A percentile compares a stretch with the other conserved stretches of the same genome.
Evolutionary conservation across 2,329 filamentous ascomycete genomes (phyloP).

Genomic region (Tolypocladium endophyticum): DNA sequence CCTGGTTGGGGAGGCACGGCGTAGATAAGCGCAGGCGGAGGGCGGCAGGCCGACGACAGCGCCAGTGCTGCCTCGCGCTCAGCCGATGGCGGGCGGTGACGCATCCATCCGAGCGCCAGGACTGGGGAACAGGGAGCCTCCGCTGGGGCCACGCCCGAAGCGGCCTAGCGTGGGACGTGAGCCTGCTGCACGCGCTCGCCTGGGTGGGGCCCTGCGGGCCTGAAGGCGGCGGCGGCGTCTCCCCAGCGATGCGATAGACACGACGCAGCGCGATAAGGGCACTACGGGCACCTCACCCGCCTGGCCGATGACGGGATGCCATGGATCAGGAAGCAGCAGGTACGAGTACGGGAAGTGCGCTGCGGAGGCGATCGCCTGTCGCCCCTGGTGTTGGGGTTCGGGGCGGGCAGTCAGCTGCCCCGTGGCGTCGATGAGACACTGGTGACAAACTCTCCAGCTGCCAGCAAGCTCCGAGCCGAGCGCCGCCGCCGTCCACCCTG

Average conservation of each 20-base stretch:
- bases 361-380: not conserved
- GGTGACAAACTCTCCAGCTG: no score
- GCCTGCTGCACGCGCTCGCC: slow-evolving; percentile 10
- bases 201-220: slow-evolving; percentile 7
- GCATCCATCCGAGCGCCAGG: slow-evolving; percentile 15
- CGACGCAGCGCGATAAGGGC: slow-evolving; percentile 9
- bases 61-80: slow-evolving; percentile 8
- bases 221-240: slow-evolving; percentile 7
- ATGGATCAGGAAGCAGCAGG: not conserved
- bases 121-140: not conserved
- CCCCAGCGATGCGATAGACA: slow-evolving; percentile 23
- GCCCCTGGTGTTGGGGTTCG: not conserved
- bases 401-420: not conserved
- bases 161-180: not conserved
- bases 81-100: slow-evolving; percentile 18
- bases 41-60: slow-evolving; percentile 7
- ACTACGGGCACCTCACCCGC: not conserved
- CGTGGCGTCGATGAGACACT: not conserved
- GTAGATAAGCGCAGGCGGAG: slow-evolving; percentile 1
- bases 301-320: not conserved
- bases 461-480: not conserved
- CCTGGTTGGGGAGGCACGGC: not conserved
- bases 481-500: not conserved
- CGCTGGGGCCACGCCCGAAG: not conserved
- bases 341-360: no score